Evolutionary conservation across 768 basidiomycete genomes (phyloP).

Genomic region (Dacryopinax primogenitus): DNA sequence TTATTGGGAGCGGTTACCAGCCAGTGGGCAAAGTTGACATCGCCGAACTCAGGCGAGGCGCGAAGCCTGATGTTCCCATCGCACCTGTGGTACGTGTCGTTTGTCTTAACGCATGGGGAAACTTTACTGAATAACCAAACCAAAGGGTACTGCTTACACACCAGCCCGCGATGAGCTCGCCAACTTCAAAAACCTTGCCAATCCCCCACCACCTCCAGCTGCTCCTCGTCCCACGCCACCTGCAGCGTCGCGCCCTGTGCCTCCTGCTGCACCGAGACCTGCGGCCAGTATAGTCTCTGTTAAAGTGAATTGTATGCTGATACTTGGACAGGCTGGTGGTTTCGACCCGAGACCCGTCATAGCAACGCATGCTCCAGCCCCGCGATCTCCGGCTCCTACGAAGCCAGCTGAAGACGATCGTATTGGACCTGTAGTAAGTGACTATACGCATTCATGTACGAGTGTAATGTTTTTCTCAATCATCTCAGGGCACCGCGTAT

Average conservation of each 20-base stretch:
- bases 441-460: background rate
- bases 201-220: slow-evolving; percentile 17
- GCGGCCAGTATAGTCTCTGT: slow-evolving; percentile 19
- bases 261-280: slow-evolving; percentile 30
- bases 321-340: background rate
- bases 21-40: slow-evolving; percentile 69
- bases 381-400: slow-evolving; percentile 28
- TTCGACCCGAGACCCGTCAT: slow-evolving; percentile 24
- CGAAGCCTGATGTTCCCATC: slow-evolving; percentile 18
- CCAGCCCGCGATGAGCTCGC: slow-evolving; percentile 21
- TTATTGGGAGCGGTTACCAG: slow-evolving; percentile 58
- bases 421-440: slow-evolving; percentile 56
- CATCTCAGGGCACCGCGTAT: slow-evolving; percentile 58
- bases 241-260: slow-evolving; percentile 23
- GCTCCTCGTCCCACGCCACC: slow-evolving; percentile 40
- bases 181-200: slow-evolving; percentile 31
- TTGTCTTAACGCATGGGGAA: background rate
- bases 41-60: slow-evolving; percentile 18
- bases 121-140: background rate
- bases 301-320: background rate
- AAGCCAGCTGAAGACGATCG: slow-evolving; percentile 70
- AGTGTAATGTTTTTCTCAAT: background rate
- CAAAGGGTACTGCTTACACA: slow-evolving; percentile 22
- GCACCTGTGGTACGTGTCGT: slow-evolving; percentile 15
- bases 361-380: slow-evolving; percentile 23